Evolutionary conservation across 352 stramenopile species (phyloP).

Genomic region (Phytopythium litorale): DNA sequence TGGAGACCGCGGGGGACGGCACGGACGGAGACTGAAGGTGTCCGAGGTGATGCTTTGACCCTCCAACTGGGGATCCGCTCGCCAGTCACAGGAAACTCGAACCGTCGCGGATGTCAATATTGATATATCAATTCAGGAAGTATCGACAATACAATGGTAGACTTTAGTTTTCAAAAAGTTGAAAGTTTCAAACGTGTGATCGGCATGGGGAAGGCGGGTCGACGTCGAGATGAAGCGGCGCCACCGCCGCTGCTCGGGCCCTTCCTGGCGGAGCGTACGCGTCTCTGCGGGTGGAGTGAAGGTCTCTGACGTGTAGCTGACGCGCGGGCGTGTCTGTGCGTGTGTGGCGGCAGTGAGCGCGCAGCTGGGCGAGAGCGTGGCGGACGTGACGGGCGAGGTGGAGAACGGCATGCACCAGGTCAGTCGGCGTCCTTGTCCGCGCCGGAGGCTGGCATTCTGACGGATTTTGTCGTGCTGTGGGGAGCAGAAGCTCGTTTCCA

Average conservation of each 20-base stretch:
- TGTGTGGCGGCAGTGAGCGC: slow-evolving; percentile 27
- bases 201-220: slow-evolving; percentile 6
- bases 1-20: too few relatives aligned
- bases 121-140: too few relatives aligned
- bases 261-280: slow-evolving; percentile 60
- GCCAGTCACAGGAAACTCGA: too few relatives aligned
- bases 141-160: too few relatives aligned
- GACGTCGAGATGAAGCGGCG: slow-evolving; percentile 12
- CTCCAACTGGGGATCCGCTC: too few relatives aligned
- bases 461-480: neutral
- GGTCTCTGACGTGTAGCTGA: neutral
- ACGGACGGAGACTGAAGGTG: too few relatives aligned
- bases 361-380: slow-evolving; percentile 41
- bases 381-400: slow-evolving; percentile 53
- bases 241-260: slow-evolving; percentile 30
- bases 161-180: slow-evolving; percentile 1
- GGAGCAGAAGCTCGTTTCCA: slow-evolving; percentile 35
- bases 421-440: neutral
- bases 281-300: neutral
- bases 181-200: neutral
- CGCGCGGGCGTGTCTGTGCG: neutral
- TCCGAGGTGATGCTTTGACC: too few relatives aligned
- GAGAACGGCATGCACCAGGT: slow-evolving; percentile 72
- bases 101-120: too few relatives aligned
- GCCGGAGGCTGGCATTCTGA: neutral